Percentiles rank a stretch among this genome's conserved stretches.
Evolutionary conservation across 441 rosid genomes (phyloP).

Genomic region (Manihot esculenta): DNA sequence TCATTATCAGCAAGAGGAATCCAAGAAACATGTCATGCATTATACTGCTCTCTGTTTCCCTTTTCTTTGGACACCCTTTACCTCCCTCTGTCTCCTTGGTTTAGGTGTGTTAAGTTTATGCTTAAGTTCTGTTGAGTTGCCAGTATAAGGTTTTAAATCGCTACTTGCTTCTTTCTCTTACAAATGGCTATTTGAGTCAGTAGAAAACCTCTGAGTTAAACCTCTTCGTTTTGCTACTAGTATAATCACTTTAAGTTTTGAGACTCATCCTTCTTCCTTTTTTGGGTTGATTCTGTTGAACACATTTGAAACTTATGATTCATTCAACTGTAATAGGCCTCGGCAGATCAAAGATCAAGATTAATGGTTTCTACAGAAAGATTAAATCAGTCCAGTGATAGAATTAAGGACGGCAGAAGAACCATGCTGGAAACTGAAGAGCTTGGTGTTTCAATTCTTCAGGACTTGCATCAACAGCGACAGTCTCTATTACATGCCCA

Average conservation of each 20-base stretch:
- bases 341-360: conserved; percentile 92
- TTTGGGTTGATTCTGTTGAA: not conserved
- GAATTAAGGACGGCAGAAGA: conserved; percentile 83
- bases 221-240: too few species aligned
- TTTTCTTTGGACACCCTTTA: not conserved
- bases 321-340: conserved; percentile 48
- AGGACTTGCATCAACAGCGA: conserved; percentile 87
- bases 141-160: conserved; percentile 5
- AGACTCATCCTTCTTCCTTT: not conserved
- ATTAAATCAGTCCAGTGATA: conserved; percentile 58
- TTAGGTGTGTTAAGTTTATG: not conserved
- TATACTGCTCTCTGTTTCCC: not conserved
- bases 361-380: conserved; percentile 78
- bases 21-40: not conserved
- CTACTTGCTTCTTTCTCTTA: not conserved
- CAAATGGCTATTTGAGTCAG: not conserved
- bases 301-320: conserved; percentile 8
- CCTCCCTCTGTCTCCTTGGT: not conserved
- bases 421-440: conserved; percentile 98
- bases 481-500: conserved; percentile 78
- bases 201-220: conserved; percentile 1
- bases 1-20: not conserved
- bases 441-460: conserved; percentile 94
- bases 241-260: not conserved
- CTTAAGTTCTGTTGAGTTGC: not conserved